These are phyloP conservation scores for Crotalaria pallida DNA, from an alignment of 306 rosid genomes.

Conservation along the genomic window DNA sequence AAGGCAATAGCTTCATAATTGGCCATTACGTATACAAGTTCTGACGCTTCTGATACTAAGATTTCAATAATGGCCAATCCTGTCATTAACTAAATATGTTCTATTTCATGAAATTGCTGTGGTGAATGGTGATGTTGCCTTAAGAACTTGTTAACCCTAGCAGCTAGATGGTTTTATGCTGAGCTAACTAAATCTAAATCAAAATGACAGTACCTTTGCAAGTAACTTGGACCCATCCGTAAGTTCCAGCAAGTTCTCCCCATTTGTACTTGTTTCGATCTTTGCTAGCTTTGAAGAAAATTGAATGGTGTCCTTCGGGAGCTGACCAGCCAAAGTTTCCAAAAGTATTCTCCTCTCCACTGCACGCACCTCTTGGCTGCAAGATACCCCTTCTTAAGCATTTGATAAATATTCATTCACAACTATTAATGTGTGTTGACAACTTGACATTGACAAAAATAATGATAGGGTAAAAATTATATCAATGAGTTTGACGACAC, in stretches of 20 bases:
- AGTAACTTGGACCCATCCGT: slow-evolving; percentile 58
- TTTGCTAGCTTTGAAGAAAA: slow-evolving; percentile 67
- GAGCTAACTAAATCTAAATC: background rate
- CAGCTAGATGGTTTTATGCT: background rate
- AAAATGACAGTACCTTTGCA: slow-evolving; percentile 49
- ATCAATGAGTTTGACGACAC: no score
- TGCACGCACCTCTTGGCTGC: slow-evolving; percentile 91
- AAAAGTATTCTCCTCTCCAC: slow-evolving; percentile 81
- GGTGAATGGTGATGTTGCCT: no score
- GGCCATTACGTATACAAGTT: background rate
- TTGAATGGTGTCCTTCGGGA: slow-evolving; percentile 46
- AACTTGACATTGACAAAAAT: background rate
- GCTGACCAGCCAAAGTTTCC: slow-evolving; percentile 69
- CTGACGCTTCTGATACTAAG: background rate
- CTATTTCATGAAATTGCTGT: background rate
- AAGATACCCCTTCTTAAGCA: background rate
- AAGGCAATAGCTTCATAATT: background rate
- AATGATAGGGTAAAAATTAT: no score
- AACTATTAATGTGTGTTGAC: background rate
- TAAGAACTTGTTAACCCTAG: background rate
- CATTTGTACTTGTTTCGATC: slow-evolving; percentile 41
- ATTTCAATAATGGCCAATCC: background rate
- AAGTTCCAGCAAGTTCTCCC: slow-evolving; percentile 55
- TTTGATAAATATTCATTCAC: background rate
- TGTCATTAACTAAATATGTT: background rate